These are phyloP conservation scores for Oidium heveae DNA, from an alignment of 2,329 filamentous ascomycete genomes.

Conservation along the genomic window DNA sequence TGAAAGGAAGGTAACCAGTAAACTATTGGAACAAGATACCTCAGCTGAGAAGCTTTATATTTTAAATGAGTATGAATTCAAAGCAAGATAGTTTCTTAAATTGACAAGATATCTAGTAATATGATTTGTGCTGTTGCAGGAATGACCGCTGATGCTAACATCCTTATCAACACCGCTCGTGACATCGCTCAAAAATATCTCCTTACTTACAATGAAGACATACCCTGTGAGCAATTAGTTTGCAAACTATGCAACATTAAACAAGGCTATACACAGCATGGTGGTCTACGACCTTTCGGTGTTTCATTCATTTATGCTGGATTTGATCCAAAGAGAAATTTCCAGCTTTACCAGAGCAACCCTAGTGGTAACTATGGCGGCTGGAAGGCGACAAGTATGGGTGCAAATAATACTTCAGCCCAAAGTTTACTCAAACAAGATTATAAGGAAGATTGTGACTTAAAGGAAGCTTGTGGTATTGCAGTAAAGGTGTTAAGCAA, in stretches of 20 bases:
- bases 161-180: slow-evolving; percentile 98
- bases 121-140: slow-evolving; percentile 99
- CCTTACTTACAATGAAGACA: slow-evolving; percentile 98
- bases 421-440: slow-evolving; percentile 96
- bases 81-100: neutral
- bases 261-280: slow-evolving; percentile 97
- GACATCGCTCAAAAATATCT: slow-evolving; percentile 94
- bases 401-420: slow-evolving; percentile 92
- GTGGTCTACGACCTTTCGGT: slow-evolving; percentile 90
- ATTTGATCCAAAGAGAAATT: slow-evolving; percentile 85
- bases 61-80: slow-evolving; percentile 59
- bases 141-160: slow-evolving; percentile 98
- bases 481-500: slow-evolving; percentile 98
- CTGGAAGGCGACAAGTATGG: slow-evolving; percentile 96
- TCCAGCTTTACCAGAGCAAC: slow-evolving; percentile 98
- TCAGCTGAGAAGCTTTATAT: slow-evolving; percentile 99
- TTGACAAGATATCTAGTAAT: slow-evolving; percentile 35
- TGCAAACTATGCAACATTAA: slow-evolving; percentile 91
- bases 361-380: slow-evolving; percentile 96
- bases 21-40: slow-evolving; percentile 96
- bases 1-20: slow-evolving; percentile 97
- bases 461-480: slow-evolving; percentile 91
- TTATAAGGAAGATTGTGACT: slow-evolving; percentile 92
- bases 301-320: slow-evolving; percentile 99
- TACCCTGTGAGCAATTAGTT: slow-evolving; percentile 95